Percentiles rank a stretch among this genome's conserved stretches.
These are phyloP conservation scores for Leucocoprinus sp. DNA, from an alignment of 768 basidiomycete genomes.

Conservation along the genomic window DNA sequence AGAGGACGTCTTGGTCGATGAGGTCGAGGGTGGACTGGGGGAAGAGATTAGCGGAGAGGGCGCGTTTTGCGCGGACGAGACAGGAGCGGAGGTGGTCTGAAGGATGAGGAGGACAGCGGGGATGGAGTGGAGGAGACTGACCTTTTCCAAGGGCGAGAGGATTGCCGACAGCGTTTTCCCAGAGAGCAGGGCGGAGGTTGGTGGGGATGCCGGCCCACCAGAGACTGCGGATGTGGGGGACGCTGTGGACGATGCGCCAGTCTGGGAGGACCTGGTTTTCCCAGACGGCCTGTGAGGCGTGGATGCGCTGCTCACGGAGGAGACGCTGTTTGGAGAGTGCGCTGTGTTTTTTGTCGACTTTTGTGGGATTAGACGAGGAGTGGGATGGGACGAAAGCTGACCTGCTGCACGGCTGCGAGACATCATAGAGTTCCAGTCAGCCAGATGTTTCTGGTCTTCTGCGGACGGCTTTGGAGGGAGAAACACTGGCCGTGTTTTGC, in stretches of 20 bases:
- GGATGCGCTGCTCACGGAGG: conserved; percentile 57
- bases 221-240: conserved; percentile 54
- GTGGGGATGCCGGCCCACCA: conserved; percentile 91
- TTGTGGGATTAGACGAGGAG: not conserved
- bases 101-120: too few species aligned
- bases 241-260: conserved; percentile 67
- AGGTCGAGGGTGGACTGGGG: conserved; percentile 50
- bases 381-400: too few species aligned
- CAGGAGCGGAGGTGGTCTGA: conserved; percentile 68
- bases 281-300: conserved; percentile 68
- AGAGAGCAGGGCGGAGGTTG: conserved; percentile 70
- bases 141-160: conserved; percentile 77
- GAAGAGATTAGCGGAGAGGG: conserved; percentile 56
- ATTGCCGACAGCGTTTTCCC: conserved; percentile 85
- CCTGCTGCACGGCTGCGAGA: conserved; percentile 67
- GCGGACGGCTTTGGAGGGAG: conserved; percentile 74
- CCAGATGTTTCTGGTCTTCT: conserved; percentile 79
- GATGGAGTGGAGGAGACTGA: conserved; percentile 21
- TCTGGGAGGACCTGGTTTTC: conserved; percentile 74
- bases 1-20: conserved; percentile 69
- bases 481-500: conserved; percentile 75
- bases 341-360: conserved; percentile 66
- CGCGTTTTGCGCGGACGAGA: conserved; percentile 65
- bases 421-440: conserved; percentile 88
- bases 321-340: conserved; percentile 55